Base-by-base conservation (phyloP, 345 rosid species). In the Bruguiera sexangula region DNA sequence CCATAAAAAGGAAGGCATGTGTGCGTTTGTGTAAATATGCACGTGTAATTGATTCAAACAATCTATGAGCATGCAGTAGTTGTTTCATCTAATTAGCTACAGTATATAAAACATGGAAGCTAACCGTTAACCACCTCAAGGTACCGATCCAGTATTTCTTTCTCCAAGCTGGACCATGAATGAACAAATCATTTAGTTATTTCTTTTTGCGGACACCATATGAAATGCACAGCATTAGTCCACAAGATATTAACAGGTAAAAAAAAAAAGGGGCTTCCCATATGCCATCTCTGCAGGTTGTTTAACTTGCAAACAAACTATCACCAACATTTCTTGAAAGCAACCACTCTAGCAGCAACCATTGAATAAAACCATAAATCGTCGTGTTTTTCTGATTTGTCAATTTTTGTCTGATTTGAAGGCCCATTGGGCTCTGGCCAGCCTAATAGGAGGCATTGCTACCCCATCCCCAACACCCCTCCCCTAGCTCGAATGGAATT, bases 101-200 rank as follows among this genome's bases (percentile, higher is more conserved):
- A 34, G 60, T 3, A 61, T 26, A 19, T 11, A 61, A 29, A 13
- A 46, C 37, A 50, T 21, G 20, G 30, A 62, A 11, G 48, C 64
- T 79, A 75, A 92, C 97, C 97, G 92, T 95, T 74, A 95, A 81
- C 97, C 36, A 76, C 87, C 20, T 95, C 92, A 39, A 92, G 96
- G 73, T 95, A 95, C 69, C 93, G 84, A 78, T 92, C 99, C 56
- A 73, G 85, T 74, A 95, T 88, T 84, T 95, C 99, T 76, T 87
- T 95, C 86, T 90, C 99, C 66, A 92, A 85, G 78, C 99, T 89
- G 82, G 76, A 76, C 68, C 73, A 68, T 22, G 21, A 80, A 71
- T 69, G 52, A 64, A 73, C 21, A 53, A n/a, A 53, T n/a, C 15
- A 53, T 72, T 70, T 39, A 60, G 71, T 30, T 39, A 37, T 61